These are phyloP conservation scores for Ganoderma resinaceum DNA, from an alignment of 1,284 basidiomycete species.

Conservation along the genomic window DNA sequence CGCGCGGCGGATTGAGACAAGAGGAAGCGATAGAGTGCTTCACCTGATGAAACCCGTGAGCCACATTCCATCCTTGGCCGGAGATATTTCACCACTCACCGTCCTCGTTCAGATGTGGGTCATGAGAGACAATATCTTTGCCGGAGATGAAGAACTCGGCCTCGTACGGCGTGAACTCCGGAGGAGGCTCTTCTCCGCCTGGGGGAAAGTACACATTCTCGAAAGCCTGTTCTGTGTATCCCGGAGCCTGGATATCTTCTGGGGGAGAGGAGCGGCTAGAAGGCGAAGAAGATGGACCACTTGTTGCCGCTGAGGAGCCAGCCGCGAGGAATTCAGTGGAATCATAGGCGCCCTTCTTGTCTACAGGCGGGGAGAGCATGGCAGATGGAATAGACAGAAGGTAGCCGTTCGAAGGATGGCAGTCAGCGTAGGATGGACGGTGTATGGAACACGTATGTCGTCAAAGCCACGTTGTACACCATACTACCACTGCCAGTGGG, in stretches of 20 bases:
- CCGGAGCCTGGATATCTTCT: constrained; percentile 20
- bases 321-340: constrained; percentile 6
- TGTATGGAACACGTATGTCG: neutral
- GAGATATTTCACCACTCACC: constrained; percentile 45
- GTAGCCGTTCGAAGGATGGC: too few species aligned
- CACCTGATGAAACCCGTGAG: constrained; percentile 53
- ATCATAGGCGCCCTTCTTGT: constrained; percentile 18
- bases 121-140: constrained; percentile 72
- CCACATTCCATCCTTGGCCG: constrained; percentile 17
- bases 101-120: constrained; percentile 75
- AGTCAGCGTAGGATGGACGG: neutral
- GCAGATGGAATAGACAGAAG: neutral
- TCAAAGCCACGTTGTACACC: neutral
- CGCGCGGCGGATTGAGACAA: constrained; percentile 57
- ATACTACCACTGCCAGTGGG: neutral
- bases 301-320: constrained; percentile 7
- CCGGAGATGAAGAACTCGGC: constrained; percentile 62
- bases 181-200: constrained; percentile 56
- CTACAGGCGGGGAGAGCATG: neutral
- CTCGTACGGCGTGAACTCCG: constrained; percentile 66
- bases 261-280: constrained; percentile 6
- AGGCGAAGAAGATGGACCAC: constrained; percentile 18
- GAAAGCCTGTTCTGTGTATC: constrained; percentile 30
- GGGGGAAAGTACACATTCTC: constrained; percentile 35
- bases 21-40: constrained; percentile 77